These are phyloP conservation scores for Fusarium palustre DNA, from an alignment of 2,329 filamentous ascomycete genomes.

Conservation along the genomic window DNA sequence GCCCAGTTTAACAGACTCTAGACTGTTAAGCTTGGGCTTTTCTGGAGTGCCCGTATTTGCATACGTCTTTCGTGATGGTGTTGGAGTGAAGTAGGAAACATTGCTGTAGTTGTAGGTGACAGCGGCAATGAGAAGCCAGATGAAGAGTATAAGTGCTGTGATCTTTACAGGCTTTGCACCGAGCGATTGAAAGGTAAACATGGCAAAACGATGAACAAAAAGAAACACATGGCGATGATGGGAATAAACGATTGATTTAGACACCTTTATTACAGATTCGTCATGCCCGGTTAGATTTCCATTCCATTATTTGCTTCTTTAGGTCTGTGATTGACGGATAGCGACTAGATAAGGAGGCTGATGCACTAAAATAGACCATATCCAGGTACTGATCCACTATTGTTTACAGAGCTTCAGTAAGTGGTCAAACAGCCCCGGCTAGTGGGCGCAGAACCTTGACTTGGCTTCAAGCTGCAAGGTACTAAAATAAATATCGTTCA, in stretches of 20 bases:
- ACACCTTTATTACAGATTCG: not conserved
- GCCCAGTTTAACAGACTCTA: conserved; percentile 21
- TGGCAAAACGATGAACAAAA: not conserved
- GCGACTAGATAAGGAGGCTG: not conserved
- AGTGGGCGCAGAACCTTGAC: too few relatives aligned
- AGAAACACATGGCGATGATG: not conserved
- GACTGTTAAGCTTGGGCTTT: not conserved
- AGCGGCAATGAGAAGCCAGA: conserved; percentile 26
- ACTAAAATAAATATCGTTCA: too few relatives aligned
- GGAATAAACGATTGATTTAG: too few relatives aligned
- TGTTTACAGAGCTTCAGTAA: not conserved
- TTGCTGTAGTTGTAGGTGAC: conserved; percentile 19
- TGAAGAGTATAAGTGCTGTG: conserved; percentile 10
- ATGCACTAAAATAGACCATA: not conserved
- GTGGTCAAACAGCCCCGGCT: not conserved
- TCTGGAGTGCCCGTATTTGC: too few relatives aligned
- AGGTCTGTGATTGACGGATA: not conserved
- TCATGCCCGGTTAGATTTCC: not conserved
- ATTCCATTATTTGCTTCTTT: not conserved
- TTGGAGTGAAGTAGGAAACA: not conserved
- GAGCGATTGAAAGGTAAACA: conserved; percentile 25
- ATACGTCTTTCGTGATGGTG: not conserved
- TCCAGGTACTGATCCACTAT: not conserved
- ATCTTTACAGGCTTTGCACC: conserved; percentile 25
- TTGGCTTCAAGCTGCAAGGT: too few relatives aligned